These are phyloP conservation scores for Cutaneotrichosporon spelunceum DNA, from an alignment of 1,284 basidiomycete species.

Conservation along the genomic window DNA sequence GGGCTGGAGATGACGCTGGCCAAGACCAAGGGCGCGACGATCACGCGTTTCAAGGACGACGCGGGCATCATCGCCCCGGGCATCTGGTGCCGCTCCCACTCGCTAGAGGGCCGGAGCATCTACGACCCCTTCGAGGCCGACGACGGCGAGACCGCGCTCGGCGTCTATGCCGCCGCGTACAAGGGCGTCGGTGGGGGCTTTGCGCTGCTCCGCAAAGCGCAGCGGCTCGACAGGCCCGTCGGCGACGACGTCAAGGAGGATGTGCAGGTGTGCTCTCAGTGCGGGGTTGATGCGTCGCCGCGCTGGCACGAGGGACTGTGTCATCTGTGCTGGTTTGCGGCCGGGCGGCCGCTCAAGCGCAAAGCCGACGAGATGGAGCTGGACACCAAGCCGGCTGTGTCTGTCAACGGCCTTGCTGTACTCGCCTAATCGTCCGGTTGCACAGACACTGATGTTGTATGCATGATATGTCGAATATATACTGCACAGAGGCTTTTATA, in stretches of 20 bases:
- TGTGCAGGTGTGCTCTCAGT: constrained; percentile 29
- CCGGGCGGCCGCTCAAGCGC: not conserved
- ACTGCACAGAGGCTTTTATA: not conserved
- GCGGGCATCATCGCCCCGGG: constrained; percentile 76
- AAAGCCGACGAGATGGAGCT: not conserved
- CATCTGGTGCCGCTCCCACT: constrained; percentile 77
- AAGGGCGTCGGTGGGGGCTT: constrained; percentile 70
- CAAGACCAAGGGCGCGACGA: constrained; percentile 64
- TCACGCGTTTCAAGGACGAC: constrained; percentile 80
- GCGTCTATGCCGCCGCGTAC: constrained; percentile 76
- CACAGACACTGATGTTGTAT: constrained; percentile 1
- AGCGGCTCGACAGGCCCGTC: constrained; percentile 65
- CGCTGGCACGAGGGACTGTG: constrained; percentile 37
- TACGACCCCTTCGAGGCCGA: constrained; percentile 81
- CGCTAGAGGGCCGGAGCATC: constrained; percentile 60
- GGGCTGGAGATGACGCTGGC: constrained; percentile 86
- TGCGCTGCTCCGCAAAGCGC: constrained; percentile 78
- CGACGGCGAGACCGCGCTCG: constrained; percentile 66
- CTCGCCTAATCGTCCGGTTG: not conserved
- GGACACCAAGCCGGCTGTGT: constrained; percentile 1
- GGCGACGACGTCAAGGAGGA: not conserved
- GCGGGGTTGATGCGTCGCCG: constrained; percentile 42
- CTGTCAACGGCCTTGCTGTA: not conserved
- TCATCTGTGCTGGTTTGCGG: constrained; percentile 26
- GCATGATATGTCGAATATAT: not conserved